A percentile compares a stretch with the other conserved stretches of the same genome.
These are phyloP conservation scores for Colletotrichum tabaci DNA, from an alignment of 2,329 filamentous ascomycete genomes.

Conservation along the genomic window DNA sequence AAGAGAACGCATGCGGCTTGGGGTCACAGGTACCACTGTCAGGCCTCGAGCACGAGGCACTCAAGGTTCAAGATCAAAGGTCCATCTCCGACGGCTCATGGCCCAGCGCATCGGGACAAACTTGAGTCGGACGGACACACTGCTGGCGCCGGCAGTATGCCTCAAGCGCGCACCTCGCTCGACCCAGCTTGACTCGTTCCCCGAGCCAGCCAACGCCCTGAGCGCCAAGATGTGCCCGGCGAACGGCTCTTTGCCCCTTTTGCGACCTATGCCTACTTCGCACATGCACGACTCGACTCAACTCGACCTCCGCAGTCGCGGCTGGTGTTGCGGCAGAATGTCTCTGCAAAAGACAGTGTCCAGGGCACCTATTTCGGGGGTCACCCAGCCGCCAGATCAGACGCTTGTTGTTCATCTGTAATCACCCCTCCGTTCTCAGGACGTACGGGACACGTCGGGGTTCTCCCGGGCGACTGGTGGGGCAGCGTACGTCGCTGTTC, in stretches of 20 bases:
- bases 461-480: constrained; percentile 6
- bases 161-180: constrained; percentile 18
- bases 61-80: neutral
- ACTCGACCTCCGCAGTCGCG: neutral
- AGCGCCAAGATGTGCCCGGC: neutral
- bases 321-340: neutral
- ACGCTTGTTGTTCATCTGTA: neutral
- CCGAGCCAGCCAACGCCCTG: neutral
- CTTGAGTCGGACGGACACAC: neutral
- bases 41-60: neutral
- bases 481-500: constrained; percentile 31
- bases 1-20: too few relatives aligned
- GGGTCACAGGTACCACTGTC: neutral
- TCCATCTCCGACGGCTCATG: neutral
- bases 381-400: neutral
- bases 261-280: neutral
- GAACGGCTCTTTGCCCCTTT: neutral
- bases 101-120: neutral
- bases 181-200: neutral
- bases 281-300: neutral
- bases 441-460: constrained; percentile 3
- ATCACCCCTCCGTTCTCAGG: constrained; percentile 1
- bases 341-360: neutral
- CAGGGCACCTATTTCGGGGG: neutral
- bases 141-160: neutral